Evolutionary conservation across 1,284 basidiomycete species (phyloP), one percentile per base, ranked within the genome.

Genomic region (Inonotus obliquus): DNA sequence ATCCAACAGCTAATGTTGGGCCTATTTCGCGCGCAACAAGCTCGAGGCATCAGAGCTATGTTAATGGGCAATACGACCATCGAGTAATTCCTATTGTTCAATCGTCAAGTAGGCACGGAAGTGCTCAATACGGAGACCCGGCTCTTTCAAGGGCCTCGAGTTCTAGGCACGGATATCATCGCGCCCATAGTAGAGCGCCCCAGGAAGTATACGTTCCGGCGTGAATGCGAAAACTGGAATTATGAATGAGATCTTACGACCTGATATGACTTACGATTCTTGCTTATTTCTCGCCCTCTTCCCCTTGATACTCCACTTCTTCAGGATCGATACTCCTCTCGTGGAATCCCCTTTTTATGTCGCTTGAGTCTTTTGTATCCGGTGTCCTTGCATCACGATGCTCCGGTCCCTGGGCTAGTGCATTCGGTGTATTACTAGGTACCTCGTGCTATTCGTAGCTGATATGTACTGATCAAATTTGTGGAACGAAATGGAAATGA

Each of bases 61-160:
- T 47, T 17, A 44, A 44, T 44, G 41, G 19, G 19, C 19, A 44
- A n/a, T 44, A 44, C n/a, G 48, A 32, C 7, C 44, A 57, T 17
- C 60, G 53, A n/a, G 54, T 45, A 29, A 19, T 61, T 13, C 44
- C 55, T 32, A 52, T 63, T 19, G 57, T 35, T 11, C 49, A 57
- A n/a, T 58, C 61, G 6, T 32, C 57, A n/a, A 53, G 48, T 29
- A 35, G 37, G 17, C 48, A 52, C 13, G 49, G 27, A 21, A 51
- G 44, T 49, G n/a, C 25, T 41, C 59, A 21, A 23, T 57, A 57
- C 37, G 56, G 44, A 4, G 56, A 49, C 19, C 19, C 38, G 48
- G 62, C 51, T n/a, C 14, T 47, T 35, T 38, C 57, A 13, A 41
- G 35, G 21, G 45, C 57, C 27, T 47, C 56, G 35, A 60, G 58